Evolutionary conservation across 768 basidiomycete species (phyloP), one percentile per base, ranked within the genome.

Genomic region (Leccinum longicurvipes): DNA sequence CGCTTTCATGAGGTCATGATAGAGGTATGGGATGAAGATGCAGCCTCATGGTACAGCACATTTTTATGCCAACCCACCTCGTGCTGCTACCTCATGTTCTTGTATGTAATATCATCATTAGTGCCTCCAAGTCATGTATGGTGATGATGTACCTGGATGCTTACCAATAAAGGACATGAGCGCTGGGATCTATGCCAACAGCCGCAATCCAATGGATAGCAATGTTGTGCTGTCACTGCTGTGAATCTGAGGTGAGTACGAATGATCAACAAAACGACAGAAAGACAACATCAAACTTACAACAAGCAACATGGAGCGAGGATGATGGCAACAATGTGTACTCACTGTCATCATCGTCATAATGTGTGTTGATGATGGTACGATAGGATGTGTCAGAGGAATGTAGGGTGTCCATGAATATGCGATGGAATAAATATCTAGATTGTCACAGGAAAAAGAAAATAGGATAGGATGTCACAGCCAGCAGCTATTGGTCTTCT

Each of bases 401-500:
- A 36, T 64, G 57, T 67, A 57, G 63, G 57, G 61, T 68, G 59
- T 67, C 66, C 66, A 23, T 59, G 61, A 54, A 59, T 55, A 65
- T 67, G 66, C 58, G 55, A 50, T 57, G 48, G 59, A 59, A 63
- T 60, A 54, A 36, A 57, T 56, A 59, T 66, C 51, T 60, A 59
- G 66, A 51, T 60, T 56, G 57, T 56, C 48, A 52, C 55, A 42
- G 25, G 32, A 8, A 32, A 27, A 48, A 27, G 11, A 44, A 8
- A 27, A n/a, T 28, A 25, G 39, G 8, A 32, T 48, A 12, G 12
- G 12, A 31, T 8, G 4, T 31, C 12, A 41, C 21, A 6, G 23
- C 7, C 21, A 0, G 56, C 34, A 19, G 47, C 51, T 67, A 67
- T 51, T 63, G 56, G 19, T 64, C 36, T 4, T 50, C 49, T 6